Evolutionary conservation across 2,329 filamentous ascomycete genomes (phyloP).

Genomic region (Penicillium sumatraense): DNA sequence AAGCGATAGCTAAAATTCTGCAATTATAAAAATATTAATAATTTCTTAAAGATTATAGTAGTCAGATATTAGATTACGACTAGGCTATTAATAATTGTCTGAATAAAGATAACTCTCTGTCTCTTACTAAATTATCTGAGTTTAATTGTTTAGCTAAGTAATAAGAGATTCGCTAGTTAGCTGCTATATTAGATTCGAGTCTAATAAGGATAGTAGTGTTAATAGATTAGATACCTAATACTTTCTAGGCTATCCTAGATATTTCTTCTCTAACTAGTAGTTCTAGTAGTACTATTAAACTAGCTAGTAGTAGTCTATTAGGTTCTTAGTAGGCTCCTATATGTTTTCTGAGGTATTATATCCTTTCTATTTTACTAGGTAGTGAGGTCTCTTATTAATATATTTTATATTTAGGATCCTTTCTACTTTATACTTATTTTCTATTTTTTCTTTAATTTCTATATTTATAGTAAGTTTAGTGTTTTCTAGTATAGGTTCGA

Average conservation of each 20-base stretch:
- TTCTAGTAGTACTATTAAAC: not conserved
- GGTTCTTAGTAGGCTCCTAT: not conserved
- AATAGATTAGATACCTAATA: not conserved
- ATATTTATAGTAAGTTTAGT: not conserved
- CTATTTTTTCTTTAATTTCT: not conserved
- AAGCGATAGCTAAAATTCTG: not conserved
- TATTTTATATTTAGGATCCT: not conserved
- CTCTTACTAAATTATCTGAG: not conserved
- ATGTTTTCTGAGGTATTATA: not conserved
- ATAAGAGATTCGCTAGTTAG: not conserved
- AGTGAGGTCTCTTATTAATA: not conserved
- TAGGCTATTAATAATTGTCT: not conserved
- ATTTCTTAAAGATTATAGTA: not conserved
- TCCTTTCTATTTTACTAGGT: not conserved
- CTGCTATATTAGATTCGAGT: not conserved
- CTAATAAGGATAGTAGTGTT: not conserved
- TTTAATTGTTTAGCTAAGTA: not conserved
- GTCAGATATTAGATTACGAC: not conserved
- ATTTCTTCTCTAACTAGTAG: not conserved
- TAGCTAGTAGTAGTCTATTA: not conserved
- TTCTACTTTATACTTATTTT: not conserved
- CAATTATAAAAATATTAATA: not conserved
- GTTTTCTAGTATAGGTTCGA: not conserved
- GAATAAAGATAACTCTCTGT: not conserved
- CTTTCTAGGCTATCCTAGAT: not conserved